Evolutionary conservation across 768 basidiomycete genomes (phyloP).

Genomic region (Boletus barrowsii): DNA sequence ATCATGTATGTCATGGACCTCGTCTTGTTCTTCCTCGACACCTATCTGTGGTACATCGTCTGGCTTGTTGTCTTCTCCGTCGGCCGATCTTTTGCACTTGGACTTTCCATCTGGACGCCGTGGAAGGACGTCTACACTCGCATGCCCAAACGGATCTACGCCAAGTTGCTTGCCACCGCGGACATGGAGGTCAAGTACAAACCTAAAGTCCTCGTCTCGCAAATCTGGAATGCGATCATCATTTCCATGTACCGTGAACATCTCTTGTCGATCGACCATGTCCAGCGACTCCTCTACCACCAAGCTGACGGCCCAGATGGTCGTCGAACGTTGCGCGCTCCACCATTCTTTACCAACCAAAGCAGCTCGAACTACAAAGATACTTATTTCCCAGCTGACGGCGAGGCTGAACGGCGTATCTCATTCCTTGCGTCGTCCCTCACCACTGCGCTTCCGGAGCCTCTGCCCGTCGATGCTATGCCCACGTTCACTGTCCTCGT

Average conservation of each 20-base stretch:
- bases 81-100: conserved; percentile 84
- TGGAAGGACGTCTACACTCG: conserved; percentile 98
- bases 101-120: conserved; percentile 97
- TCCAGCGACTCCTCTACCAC: conserved; percentile 95
- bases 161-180: conserved; percentile 89
- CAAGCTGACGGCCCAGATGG: conserved; percentile 91
- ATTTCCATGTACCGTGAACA: conserved; percentile 99
- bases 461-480: conserved; percentile 96
- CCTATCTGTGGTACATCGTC: conserved; percentile 99
- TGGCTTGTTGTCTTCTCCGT: conserved; percentile 97
- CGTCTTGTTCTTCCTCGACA: conserved; percentile 97
- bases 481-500: conserved; percentile 99
- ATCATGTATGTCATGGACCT: conserved; percentile 99
- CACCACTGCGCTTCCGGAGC: conserved; percentile 92
- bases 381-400: conserved; percentile 90
- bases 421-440: conserved; percentile 99
- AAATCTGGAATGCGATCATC: conserved; percentile 99
- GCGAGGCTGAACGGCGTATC: conserved; percentile 96
- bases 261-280: conserved; percentile 94
- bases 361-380: conserved; percentile 63
- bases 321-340: conserved; percentile 88
- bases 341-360: conserved; percentile 97
- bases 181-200: conserved; percentile 99
- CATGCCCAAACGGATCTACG: conserved; percentile 96
- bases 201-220: conserved; percentile 97